Evolutionary conservation across 148 eudicot genomes (phyloP).

Genomic region (Heliamphora exappendiculata): DNA sequence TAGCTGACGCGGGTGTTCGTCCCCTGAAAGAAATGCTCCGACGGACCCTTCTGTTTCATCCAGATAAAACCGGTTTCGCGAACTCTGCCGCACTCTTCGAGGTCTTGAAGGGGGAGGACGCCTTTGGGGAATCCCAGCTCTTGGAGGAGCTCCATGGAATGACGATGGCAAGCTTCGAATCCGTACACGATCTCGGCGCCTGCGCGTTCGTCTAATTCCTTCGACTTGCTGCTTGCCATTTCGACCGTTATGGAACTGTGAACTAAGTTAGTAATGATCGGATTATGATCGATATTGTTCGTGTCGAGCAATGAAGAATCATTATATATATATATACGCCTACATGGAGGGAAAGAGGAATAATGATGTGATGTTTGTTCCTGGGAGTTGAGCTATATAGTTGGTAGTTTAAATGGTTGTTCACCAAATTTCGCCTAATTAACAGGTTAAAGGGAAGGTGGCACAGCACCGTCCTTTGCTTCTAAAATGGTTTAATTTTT

Average conservation of each 20-base stretch:
- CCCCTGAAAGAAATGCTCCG: constrained; percentile 58
- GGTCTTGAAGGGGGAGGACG: constrained; percentile 63
- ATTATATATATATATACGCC: no score
- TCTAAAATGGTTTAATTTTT: no score
- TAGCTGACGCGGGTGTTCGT: constrained; percentile 57
- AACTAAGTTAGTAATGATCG: no score
- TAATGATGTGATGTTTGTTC: no score
- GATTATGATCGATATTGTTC: not conserved
- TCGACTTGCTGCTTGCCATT: constrained; percentile 23
- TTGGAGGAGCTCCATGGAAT: constrained; percentile 45
- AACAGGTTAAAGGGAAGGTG: no score
- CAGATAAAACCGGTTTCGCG: constrained; percentile 77
- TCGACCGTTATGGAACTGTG: not conserved
- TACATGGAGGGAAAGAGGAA: no score
- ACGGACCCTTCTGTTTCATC: constrained; percentile 76
- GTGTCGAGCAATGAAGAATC: not conserved
- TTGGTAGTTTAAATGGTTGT: no score
- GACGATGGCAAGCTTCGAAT: constrained; percentile 52
- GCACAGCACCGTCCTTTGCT: no score
- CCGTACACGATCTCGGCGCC: constrained; percentile 73
- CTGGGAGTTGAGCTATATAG: no score
- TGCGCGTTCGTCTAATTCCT: constrained; percentile 37
- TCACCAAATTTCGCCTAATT: no score
- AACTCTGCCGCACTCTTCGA: constrained; percentile 73
- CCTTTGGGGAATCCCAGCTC: constrained; percentile 82